A percentile compares a stretch with the other conserved stretches of the same genome.
Evolutionary conservation across 2,329 filamentous ascomycete genomes (phyloP).

Genomic region (Dothistroma pini): DNA sequence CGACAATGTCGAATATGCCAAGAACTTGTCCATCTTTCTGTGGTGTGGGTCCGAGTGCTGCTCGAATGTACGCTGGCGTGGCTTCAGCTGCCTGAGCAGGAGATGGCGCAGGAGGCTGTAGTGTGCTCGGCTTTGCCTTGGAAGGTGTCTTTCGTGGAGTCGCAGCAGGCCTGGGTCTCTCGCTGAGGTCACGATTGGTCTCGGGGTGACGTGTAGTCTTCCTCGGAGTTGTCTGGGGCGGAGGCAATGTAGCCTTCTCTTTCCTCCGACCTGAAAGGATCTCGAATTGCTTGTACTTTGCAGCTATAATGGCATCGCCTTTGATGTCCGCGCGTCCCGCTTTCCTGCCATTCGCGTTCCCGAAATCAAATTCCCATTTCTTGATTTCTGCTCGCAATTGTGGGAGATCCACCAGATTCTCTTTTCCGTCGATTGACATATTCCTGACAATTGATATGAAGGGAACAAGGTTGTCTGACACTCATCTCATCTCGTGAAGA

Average conservation of each 20-base stretch:
- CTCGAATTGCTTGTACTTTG: not conserved
- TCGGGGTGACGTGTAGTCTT: conserved; percentile 18
- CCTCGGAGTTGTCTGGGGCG: conserved; percentile 43
- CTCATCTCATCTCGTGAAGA: not conserved
- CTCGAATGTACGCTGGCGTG: conserved; percentile 33
- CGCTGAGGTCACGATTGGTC: conserved; percentile 14
- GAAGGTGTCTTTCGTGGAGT: conserved; percentile 23
- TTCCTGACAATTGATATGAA: not conserved
- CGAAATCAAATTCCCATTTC: conserved; percentile 68
- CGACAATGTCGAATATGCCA: conserved; percentile 70
- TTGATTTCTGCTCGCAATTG: conserved; percentile 66
- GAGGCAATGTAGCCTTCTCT: conserved; percentile 45
- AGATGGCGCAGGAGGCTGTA: conserved; percentile 9
- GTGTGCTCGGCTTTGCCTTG: conserved; percentile 10
- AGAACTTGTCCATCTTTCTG: conserved; percentile 74
- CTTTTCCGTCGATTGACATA: conserved; percentile 18
- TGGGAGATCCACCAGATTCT: conserved; percentile 11
- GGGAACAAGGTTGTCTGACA: not conserved
- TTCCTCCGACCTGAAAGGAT: conserved; percentile 28
- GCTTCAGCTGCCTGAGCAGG: conserved; percentile 31
- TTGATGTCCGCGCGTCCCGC: conserved; percentile 74
- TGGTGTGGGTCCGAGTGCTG: conserved; percentile 66
- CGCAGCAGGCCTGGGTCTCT: conserved; percentile 14
- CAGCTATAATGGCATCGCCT: conserved; percentile 67
- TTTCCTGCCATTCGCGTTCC: conserved; percentile 59